Base-by-base conservation (phyloP, 2,329 filamentous ascomycete genomes). In the Exophiala mesophila region DNA sequence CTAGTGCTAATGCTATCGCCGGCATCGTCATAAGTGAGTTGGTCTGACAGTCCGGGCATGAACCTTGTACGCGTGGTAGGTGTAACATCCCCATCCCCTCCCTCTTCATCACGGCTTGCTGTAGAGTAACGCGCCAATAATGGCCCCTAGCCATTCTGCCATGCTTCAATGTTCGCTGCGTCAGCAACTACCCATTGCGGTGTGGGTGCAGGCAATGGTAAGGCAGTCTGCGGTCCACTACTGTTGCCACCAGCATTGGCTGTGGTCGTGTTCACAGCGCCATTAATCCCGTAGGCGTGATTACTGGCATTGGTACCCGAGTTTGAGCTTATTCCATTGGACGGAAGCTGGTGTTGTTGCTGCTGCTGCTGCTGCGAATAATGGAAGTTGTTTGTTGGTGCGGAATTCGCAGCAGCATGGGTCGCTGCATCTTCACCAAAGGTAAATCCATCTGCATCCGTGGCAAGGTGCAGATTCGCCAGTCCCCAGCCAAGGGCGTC, bases 401-500 rank as follows among this genome's bases (percentile, higher is more conserved):
- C 36, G 5, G 12, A 7, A 26, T 26, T 26, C n/a, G n/a, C n/a
- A n/a, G n/a, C n/a, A 8, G 15, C 33, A 17, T 31, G 29, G 32
- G 10, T 45, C 46, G 4, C 36, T 16, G 54, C 54, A 28, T 56
- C 54, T 41, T 56, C 54, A 7, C 54, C 54, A 43, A 55, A 56
- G 9, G 41, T 46, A 31, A 55, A 50, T 20, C 53, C 52, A 17
- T 54, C 51, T 6, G 29, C 36, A 5, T 53, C 56, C 16, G 55
- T 57, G 17, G 38, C 47, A 12, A 45, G 32, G 5, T 43, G 48
- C 33, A 55, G 18, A 19, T 55, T 59, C n/a, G 57, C 59, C 37
- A 65, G 52, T 1, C 68, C 68, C 69, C 69, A 72, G 5, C 68
- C 83, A 61, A 86, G 72, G 61, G 79, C 85, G 59, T 89, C 85